Conservation (phyloP, 768 basidiomycete species). For the Suillus hirtellus region DNA sequence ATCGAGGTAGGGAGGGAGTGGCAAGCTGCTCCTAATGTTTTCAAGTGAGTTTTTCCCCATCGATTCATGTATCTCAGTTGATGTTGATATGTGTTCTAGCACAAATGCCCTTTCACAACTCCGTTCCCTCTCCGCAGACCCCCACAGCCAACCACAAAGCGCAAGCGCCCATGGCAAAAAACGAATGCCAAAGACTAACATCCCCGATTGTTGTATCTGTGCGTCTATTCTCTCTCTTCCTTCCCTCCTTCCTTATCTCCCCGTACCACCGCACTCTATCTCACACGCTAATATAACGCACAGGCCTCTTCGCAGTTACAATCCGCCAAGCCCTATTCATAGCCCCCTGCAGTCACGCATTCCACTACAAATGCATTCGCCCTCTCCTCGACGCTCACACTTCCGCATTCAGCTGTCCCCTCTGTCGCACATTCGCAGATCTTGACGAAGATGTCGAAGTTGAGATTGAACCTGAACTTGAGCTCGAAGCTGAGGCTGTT, state of each 20-base stretch:
- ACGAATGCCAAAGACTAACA: slow-evolving; percentile 39
- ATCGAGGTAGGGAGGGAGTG: slow-evolving; percentile 90
- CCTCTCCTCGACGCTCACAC: slow-evolving; percentile 88
- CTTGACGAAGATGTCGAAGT: slow-evolving; percentile 94
- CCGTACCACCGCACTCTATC: slow-evolving; percentile 2
- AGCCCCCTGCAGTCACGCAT: slow-evolving; percentile 95
- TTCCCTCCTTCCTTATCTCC: background rate
- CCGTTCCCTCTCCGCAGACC: slow-evolving; percentile 57
- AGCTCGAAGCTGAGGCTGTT: slow-evolving; percentile 22
- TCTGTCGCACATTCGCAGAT: slow-evolving; percentile 93
- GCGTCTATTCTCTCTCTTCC: slow-evolving; percentile 28
- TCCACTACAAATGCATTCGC: slow-evolving; percentile 96
- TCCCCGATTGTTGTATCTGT: slow-evolving; percentile 96
- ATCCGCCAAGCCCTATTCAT: slow-evolving; percentile 97
- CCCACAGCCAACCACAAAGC: slow-evolving; percentile 18
- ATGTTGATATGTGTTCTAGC: slow-evolving; percentile 34
- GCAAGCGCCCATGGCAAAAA: slow-evolving; percentile 22
- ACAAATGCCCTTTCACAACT: slow-evolving; percentile 82
- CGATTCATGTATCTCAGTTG: background rate
- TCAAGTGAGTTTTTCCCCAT: slow-evolving; percentile 53
- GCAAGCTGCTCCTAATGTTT: slow-evolving; percentile 84
- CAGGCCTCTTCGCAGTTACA: slow-evolving; percentile 80
- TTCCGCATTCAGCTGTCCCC: slow-evolving; percentile 91
- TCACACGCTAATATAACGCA: slow-evolving; percentile 10
- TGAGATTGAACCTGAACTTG: slow-evolving; percentile 40